Percentiles rank a stretch among this genome's conserved stretches.
Conservation (phyloP, 176 grass and related monocot species). For the Bonia amplexicaulis region DNA sequence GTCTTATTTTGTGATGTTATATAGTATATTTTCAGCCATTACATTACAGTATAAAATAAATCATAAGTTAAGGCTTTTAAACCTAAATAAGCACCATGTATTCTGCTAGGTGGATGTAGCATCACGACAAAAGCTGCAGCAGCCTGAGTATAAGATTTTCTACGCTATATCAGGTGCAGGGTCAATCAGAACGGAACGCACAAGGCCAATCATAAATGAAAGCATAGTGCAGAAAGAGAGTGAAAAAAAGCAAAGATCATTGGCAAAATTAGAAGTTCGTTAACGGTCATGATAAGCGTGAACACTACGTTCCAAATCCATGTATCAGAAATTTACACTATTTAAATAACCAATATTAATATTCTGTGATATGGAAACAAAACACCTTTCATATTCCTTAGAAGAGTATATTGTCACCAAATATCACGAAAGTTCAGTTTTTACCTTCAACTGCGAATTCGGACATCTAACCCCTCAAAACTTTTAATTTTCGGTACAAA, state of each 20-base stretch:
- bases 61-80: too few species aligned
- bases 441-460: not conserved
- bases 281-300: not conserved
- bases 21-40: too few species aligned
- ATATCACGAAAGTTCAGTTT: not conserved
- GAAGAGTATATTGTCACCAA: not conserved
- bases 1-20: not conserved
- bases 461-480: not conserved
- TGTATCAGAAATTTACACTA: not conserved
- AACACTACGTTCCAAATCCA: not conserved
- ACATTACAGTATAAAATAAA: too few species aligned
- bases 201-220: not conserved
- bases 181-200: not conserved
- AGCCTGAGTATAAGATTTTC: not conserved
- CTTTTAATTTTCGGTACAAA: not conserved
- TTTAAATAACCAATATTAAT: not conserved
- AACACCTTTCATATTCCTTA: not conserved
- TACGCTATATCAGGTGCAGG: not conserved
- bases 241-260: not conserved
- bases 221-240: not conserved
- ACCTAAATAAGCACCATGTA: too few species aligned
- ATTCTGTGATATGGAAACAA: not conserved
- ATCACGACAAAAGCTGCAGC: not conserved
- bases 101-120: not conserved
- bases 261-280: not conserved